These are phyloP conservation scores for Xylaria flabelliformis DNA, from an alignment of 495 filamentous ascomycete genomes.

Conservation along the genomic window DNA sequence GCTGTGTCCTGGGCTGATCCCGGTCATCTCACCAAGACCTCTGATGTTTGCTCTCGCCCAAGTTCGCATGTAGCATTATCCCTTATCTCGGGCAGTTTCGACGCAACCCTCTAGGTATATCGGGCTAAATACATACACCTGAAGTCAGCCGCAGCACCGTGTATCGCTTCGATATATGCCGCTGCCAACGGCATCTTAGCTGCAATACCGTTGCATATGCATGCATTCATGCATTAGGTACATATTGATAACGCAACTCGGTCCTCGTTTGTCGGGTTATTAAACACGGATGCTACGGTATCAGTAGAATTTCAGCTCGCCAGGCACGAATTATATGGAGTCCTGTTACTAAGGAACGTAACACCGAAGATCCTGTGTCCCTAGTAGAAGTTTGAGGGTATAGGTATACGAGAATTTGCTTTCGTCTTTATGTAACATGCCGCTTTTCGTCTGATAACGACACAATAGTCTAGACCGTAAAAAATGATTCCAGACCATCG, in stretches of 20 bases:
- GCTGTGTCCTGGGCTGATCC: not conserved
- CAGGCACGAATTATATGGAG: not conserved
- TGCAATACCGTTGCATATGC: not conserved
- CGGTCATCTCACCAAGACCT: not conserved
- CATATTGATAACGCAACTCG: not conserved
- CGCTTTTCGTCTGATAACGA: not conserved
- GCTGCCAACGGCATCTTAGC: not conserved
- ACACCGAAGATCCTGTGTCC: constrained; percentile 2
- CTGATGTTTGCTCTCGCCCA: not conserved
- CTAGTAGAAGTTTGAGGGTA: not conserved
- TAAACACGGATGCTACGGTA: not conserved
- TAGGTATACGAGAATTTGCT: not conserved
- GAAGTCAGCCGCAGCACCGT: not conserved
- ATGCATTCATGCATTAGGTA: not conserved
- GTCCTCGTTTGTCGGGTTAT: not conserved
- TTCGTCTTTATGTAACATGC: not conserved
- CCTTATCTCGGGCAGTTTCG: not conserved
- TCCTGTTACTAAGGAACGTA: not conserved
- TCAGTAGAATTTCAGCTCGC: constrained; percentile 10
- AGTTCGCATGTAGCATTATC: not conserved
- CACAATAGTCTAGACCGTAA: constrained; percentile 5
- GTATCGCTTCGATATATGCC: constrained; percentile 3
- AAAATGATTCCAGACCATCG: not conserved
- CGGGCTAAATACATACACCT: not conserved
- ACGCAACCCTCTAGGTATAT: not conserved